Base-by-base conservation (phyloP, 306 rosid genomes). In the Vigna mungo region DNA sequence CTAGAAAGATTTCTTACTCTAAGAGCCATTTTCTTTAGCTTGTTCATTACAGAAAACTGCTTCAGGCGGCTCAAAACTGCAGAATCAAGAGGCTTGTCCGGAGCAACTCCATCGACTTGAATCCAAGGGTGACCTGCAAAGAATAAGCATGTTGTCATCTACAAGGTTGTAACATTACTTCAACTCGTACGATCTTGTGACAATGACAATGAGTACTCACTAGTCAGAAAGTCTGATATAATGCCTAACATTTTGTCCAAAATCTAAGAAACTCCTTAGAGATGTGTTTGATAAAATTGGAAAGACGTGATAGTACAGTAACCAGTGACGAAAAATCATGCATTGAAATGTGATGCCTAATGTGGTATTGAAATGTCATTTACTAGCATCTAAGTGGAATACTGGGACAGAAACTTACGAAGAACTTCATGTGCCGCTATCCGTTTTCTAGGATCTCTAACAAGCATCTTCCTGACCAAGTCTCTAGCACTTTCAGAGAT, bases 51-150 rank as follows among this genome's bases (percentile, higher is more conserved):
- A 72, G 96, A 88, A 75, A 92, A 90, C 81, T 90, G 97, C 78
- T 92, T 89, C 83, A 92, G 70, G 59, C 90, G 90, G 87, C 86
- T 87, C 78, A 86, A 80, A 68, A 87, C 92, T 23, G 93, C 89
- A 3, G 91, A 81, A 74, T 89, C 97, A 73, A 92, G 90, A 78
- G 91, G 90, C 79, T 74, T 90, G 75, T 90, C 92, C n/a, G 85
- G 86, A 71, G 92, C 97, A 80, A 85, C 73, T 71, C 90, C 98
- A 77, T 93, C 89, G 74, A 81, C 83, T 80, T 84, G 94, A 84
- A 90, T 83, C 98, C 98, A 93, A 54, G 98, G 98, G 59, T 93
- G 98, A 82, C 90, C 96, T 93, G 76, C 71, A 83, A 68, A 63
- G 65, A 76, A 79, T 62, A 37, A 51, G 25, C 64, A 56, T 44